These are phyloP conservation scores for Penicillium cataractarum DNA, from an alignment of 495 filamentous ascomycete genomes.

Conservation along the genomic window DNA sequence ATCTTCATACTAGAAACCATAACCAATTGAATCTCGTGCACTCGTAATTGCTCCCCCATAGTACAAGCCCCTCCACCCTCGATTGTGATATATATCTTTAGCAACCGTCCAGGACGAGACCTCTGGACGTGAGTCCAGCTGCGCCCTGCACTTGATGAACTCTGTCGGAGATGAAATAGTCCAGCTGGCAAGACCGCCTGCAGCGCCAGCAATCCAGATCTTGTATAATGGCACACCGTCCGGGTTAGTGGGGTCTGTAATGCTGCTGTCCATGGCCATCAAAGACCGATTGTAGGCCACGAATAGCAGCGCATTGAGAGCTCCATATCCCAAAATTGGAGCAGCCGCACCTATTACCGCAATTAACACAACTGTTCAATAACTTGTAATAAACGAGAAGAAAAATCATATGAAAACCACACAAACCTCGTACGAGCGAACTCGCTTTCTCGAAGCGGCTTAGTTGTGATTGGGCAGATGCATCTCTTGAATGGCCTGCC, in stretches of 20 bases:
- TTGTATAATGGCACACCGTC: conserved; percentile 42
- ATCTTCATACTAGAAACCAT: conserved; percentile 78
- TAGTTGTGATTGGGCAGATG: conserved; percentile 26
- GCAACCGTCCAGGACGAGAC: conserved; percentile 64
- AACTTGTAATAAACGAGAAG: neutral
- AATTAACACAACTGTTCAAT: neutral
- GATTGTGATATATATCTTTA: conserved; percentile 57
- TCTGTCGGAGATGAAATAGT: conserved; percentile 82
- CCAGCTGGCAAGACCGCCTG: conserved; percentile 80
- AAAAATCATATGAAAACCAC: neutral
- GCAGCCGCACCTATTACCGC: conserved; percentile 65
- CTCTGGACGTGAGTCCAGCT: conserved; percentile 52
- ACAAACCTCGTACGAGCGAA: conserved; percentile 53
- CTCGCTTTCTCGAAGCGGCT: conserved; percentile 48
- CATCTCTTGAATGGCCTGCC: conserved; percentile 48
- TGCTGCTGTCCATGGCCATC: conserved; percentile 52
- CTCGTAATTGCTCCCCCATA: conserved; percentile 78
- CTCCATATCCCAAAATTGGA: conserved; percentile 84
- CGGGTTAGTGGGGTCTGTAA: conserved; percentile 45
- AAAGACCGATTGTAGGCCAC: conserved; percentile 80
- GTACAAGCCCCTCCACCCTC: conserved; percentile 74
- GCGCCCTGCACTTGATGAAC: conserved; percentile 82
- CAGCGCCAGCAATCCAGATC: conserved; percentile 74
- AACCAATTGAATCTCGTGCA: conserved; percentile 80
- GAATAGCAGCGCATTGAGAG: conserved; percentile 86